Conservation (phyloP, 345 rosid species). For the Alliaria petiolata region DNA sequence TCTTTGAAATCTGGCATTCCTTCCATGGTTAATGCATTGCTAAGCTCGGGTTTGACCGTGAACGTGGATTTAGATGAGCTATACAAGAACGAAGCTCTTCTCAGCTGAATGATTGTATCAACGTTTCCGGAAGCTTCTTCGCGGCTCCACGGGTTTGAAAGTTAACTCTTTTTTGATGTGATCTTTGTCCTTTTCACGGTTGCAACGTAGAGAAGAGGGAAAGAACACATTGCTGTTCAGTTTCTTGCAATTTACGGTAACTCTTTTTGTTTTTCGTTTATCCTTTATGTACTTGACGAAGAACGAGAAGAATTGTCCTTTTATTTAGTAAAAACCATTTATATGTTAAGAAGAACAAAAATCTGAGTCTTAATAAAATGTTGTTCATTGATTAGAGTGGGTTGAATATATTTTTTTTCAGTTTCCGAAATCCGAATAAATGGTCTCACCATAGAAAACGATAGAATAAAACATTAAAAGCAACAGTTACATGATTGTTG, state of each 20-base stretch:
- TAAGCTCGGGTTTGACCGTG: constrained; percentile 43
- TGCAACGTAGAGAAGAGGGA: neutral
- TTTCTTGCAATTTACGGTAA: constrained; percentile 3
- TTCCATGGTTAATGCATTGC: constrained; percentile 45
- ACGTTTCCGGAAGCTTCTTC: neutral
- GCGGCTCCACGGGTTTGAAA: neutral
- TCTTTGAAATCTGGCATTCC: constrained; percentile 49
- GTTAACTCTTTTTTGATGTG: neutral
- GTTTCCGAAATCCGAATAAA: neutral
- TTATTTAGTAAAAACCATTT: neutral
- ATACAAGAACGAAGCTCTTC: constrained; percentile 32
- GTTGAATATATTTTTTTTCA: neutral
- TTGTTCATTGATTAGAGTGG: neutral
- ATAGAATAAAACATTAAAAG: neutral
- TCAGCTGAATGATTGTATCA: constrained; percentile 19
- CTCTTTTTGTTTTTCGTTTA: neutral
- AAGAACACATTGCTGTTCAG: neutral
- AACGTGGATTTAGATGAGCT: constrained; percentile 47
- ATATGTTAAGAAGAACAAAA: neutral
- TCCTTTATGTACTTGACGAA: neutral
- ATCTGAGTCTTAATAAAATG: neutral
- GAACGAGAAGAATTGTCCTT: neutral
- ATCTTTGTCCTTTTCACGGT: neutral
- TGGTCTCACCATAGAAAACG: neutral
- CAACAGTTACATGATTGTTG: constrained; percentile 5